Conservation (phyloP, 306 rosid genomes). For the Malus domestica region ASM211411v1 NC_041798.1:12588001-12588500, state of each 20-base stretch:
- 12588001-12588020: no score
- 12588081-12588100: no score
- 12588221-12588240: conserved; percentile 41
- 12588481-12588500: conserved; percentile 53
- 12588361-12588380: conserved; percentile 47
- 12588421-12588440: conserved; percentile 50
- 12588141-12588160: neutral
- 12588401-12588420: conserved; percentile 35
- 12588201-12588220: conserved; percentile 24
- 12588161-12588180: conserved; percentile 25
- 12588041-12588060: no score
- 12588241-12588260: conserved; percentile 56
- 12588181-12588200: conserved; percentile 37
- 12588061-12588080: no score
- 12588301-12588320: conserved; percentile 58
- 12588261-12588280: conserved; percentile 36
- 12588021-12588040: no score
- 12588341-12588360: conserved; percentile 55
- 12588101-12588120: neutral
- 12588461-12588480: conserved; percentile 72
- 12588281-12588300: conserved; percentile 46
- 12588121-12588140: neutral
- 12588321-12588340: conserved; percentile 39
- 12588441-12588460: conserved; percentile 59
- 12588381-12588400: conserved; percentile 28